Percentiles rank a stretch among this genome's conserved stretches.
phyloP scores from a whole-genome alignment of 208 protist species.

The Leishmania turanica region DNA sequence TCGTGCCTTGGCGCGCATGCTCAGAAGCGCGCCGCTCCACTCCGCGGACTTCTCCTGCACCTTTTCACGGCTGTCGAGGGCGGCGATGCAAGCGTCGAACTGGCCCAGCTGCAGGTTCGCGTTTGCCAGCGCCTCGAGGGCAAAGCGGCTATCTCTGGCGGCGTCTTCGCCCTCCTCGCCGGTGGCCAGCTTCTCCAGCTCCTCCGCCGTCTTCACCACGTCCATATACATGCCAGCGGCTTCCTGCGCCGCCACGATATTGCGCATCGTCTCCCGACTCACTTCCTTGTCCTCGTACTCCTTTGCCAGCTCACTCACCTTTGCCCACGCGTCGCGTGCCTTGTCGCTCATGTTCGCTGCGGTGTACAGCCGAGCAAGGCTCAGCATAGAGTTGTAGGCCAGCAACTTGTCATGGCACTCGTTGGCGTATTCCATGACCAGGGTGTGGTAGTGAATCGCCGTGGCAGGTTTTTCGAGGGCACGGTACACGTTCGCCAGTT shows the following conservation, averaged over 20 bases:
- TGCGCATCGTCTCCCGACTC: conserved; percentile 83
- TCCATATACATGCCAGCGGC: conserved; percentile 67
- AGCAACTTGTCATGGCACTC: conserved; percentile 72
- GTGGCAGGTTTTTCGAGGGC: conserved; percentile 70
- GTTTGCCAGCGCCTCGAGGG: conserved; percentile 81
- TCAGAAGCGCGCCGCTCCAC: conserved; percentile 64
- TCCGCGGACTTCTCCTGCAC: conserved; percentile 81
- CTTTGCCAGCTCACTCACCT: conserved; percentile 78
- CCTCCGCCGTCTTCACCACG: conserved; percentile 70
- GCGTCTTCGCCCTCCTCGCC: conserved; percentile 72
- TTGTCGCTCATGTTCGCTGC: conserved; percentile 42
- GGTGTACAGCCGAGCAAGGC: conserved; percentile 80
- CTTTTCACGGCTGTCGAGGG: conserved; percentile 78
- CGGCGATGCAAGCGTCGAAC: conserved; percentile 73
- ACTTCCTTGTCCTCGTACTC: conserved; percentile 87
- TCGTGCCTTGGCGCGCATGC: conserved; percentile 74
- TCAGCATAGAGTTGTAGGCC: conserved; percentile 77
- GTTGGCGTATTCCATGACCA: conserved; percentile 72
- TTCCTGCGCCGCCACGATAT: conserved; percentile 77
- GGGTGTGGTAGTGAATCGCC: conserved; percentile 78
- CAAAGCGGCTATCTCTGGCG: conserved; percentile 70
- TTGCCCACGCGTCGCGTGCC: conserved; percentile 70
- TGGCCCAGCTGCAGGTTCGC: conserved; percentile 83
- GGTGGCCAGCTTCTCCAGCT: conserved; percentile 65
- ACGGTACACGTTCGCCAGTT: conserved; percentile 78